Evolutionary conservation across 768 basidiomycete species (phyloP), one percentile per base, ranked within the genome.

Genomic region (Candolleomyces eurysporus): DNA sequence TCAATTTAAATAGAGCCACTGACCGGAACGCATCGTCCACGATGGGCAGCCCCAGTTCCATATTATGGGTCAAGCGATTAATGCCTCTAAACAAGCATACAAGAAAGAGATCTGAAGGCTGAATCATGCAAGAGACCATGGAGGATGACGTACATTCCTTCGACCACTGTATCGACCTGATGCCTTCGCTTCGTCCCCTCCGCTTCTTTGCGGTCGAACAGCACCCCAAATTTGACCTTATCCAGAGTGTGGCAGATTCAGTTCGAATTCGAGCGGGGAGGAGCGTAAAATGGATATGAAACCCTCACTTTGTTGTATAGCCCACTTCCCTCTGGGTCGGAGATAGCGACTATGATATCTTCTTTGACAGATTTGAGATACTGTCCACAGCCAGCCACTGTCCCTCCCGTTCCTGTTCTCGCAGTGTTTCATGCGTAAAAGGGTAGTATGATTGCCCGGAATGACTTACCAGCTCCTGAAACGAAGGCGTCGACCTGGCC

Each of bases 91-190:
- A 2, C 7, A 17, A 40, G 17, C 3, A 14, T 4, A 13, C 13
- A 5, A 40, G 9, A 16, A 31, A 3, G 3, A 19, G 58, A 32
- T 21, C 40, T 36, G 32, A 19, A 42, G 30, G 42, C 58, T 22
- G 19, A 26, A 13, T 26, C 9, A 10, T 17, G 30, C 13, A 19
- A 56, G 26, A 31, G 19, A 39, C 43, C 45, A 43, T 17, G 16
- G 43, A 36, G 36, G 36, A 11, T 17, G 2, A 72, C 75, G 46
- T 66, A 91, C 90, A 94, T 93, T 61, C 92, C 92, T 75, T 94
- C 92, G n/a, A 97, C 94, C 17, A 97, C 87, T 0, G 95, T 96
- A 68, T 98, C 96, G 14, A 98, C 94, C 73, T 96, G 95, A 70
- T 96, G 92, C 61, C 96, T 79, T 67, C 97, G 76, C 68, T 92